Evolutionary conservation across 2,329 filamentous ascomycete species (phyloP), one percentile per base, ranked within the genome.

Genomic region (Pyricularia sp.): DNA sequence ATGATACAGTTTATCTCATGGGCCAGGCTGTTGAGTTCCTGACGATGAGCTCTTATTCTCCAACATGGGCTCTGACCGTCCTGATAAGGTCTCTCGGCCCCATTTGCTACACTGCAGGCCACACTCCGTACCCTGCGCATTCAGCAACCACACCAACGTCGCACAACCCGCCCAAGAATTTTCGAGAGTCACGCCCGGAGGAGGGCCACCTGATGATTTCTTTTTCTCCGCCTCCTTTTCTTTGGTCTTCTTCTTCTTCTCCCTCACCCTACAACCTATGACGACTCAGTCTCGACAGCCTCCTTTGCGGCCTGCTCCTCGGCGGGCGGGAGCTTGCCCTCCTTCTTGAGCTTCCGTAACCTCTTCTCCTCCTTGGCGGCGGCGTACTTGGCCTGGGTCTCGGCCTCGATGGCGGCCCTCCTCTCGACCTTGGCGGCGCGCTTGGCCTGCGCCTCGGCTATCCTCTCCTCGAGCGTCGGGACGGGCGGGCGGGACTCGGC

Each of bases 401-500:
- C 71, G 16, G 67, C 66, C 67, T 60, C 70, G 67, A 65, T 70
- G 8, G 73, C 72, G n/a, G 77, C 75, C 66, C 78, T 77, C 64
- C 84, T 78, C 69, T 82, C 79, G 55, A 83, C 78, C 74, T 90
- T 90, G 44, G 76, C 78, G 35, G 78, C 75, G 65, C 82, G 82
- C 73, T 84, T 81, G 33, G 76, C 75, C 62, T 85, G 80, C 65
- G 83, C 80, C 63, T 79, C 77, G 13, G 73, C 79, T 70, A 85
- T 79, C 59, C 84, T 78, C 74, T 92, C 84, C 63, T 86, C 84
- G 60, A 84, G 74, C 0, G 81, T 85, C 30, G 88, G 87, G 12
- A 94, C 80, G 0, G 84, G 80, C 5, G 88, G 86, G 7, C 90
- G 80, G 65, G 84, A 80, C 31, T 85, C 80, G 64, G 90, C 83